Evolutionary conservation across 495 filamentous ascomycete species (phyloP), one percentile per base, ranked within the genome.

Genomic region (Penicillium roqueforti): DNA sequence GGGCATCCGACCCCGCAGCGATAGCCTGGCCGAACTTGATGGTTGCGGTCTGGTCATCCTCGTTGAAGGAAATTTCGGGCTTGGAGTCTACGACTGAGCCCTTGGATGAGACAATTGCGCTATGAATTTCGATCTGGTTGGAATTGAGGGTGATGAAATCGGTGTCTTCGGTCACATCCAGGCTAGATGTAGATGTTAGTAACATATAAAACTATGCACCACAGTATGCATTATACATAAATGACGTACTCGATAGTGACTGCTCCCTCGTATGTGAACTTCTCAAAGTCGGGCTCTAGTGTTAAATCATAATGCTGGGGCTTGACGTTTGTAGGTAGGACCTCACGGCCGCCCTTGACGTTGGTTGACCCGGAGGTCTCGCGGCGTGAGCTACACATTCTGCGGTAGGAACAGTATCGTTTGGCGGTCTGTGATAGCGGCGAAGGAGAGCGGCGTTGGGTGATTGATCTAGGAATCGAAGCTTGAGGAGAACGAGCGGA

Each of bases 101-200:
- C 43, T 74, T 68, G 7, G 69, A 60, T 13, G 63, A 69, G 60
- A 98, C 71, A 41, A 79, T 82, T 57, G 87, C 87, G 53, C 77
- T 83, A 66, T 92, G 84, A 59, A 97, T 88, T 22, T 92, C 83
- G 59, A 98, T 77, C 61, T 97, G 87, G 58, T 90, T 75, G 47
- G 88, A 85, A 70, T 98, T 95, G 57, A 98, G 82, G 32, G 90
- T 84, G 63, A 98, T 85, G 22, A 88, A 90, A 58, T 77, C 89
- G 56, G 89, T 87, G 59, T 93, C 87, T 65, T 96, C 89, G 53
- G 79, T 77, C 32, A 97, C 86, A 64, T 96, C 87, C 61, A 98
- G 83, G 59, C 78, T 76, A 65, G 41, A 50, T 14, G 18, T 31
- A 54, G 11, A 47, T 4, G 40, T 49, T 13, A 45, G n/a, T 26